phyloP scores from a whole-genome alignment of 805 yeast genomes.

The Monosporozyma aerobia region DNA sequence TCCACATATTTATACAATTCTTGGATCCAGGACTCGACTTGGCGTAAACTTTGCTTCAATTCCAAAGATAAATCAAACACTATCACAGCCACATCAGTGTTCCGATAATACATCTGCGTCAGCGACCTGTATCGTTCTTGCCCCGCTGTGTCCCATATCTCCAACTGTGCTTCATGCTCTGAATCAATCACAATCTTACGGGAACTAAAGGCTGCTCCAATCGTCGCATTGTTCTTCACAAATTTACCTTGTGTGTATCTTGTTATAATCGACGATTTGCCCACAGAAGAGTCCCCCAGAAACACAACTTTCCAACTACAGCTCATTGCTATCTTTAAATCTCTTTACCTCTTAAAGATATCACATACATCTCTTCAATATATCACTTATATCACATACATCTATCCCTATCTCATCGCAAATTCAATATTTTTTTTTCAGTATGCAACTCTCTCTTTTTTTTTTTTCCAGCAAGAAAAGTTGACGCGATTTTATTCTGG shows the following conservation, averaged over 20 bases:
- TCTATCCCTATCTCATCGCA: neutral
- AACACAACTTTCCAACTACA: slow-evolving; percentile 42
- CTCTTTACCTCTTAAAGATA: neutral
- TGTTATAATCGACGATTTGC: slow-evolving; percentile 57
- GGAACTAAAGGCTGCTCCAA: slow-evolving; percentile 77
- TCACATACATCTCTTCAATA: neutral
- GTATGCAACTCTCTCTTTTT: neutral
- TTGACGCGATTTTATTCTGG: neutral
- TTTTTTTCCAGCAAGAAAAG: neutral
- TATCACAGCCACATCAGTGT: slow-evolving; percentile 71
- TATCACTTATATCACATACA: neutral
- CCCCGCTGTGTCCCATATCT: slow-evolving; percentile 85
- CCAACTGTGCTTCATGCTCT: slow-evolving; percentile 48
- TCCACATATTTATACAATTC: slow-evolving; percentile 42
- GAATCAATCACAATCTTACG: slow-evolving; percentile 53
- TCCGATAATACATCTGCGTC: slow-evolving; percentile 78
- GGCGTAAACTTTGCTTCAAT: slow-evolving; percentile 49
- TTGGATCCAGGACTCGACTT: slow-evolving; percentile 74
- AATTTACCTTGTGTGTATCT: slow-evolving; percentile 67
- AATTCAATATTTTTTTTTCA: neutral
- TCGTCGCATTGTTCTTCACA: slow-evolving; percentile 71
- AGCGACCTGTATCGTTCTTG: slow-evolving; percentile 70
- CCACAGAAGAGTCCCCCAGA: slow-evolving; percentile 60
- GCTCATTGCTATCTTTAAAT: neutral
- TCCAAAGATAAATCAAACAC: slow-evolving; percentile 58